These are phyloP conservation scores for Stachybotrys chartarum DNA, from an alignment of 2,329 filamentous ascomycete genomes.

Conservation along the genomic window DNA sequence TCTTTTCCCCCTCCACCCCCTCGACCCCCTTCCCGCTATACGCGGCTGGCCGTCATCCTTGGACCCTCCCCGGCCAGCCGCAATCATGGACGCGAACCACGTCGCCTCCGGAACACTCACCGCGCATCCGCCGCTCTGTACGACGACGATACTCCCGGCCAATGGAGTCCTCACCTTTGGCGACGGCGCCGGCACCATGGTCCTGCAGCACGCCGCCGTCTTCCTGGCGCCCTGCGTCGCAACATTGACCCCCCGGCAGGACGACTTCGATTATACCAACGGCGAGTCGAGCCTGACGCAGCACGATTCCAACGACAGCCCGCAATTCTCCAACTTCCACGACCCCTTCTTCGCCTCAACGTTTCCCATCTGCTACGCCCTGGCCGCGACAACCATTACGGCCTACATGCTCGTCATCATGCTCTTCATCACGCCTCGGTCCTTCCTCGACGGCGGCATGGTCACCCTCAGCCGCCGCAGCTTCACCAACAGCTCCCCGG, in stretches of 20 bases:
- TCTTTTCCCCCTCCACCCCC: neutral
- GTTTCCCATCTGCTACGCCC: slow-evolving; percentile 86
- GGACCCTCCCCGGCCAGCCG: slow-evolving; percentile 7
- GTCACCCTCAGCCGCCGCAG: slow-evolving; percentile 75
- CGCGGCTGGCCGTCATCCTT: slow-evolving; percentile 17
- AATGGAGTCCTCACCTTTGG: slow-evolving; percentile 41
- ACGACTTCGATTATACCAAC: slow-evolving; percentile 31
- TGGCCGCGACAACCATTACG: slow-evolving; percentile 84
- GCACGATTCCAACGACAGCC: slow-evolving; percentile 22
- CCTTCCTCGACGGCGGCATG: slow-evolving; percentile 79
- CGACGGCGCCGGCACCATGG: slow-evolving; percentile 44
- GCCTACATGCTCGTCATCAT: slow-evolving; percentile 91
- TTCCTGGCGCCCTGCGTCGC: slow-evolving; percentile 35
- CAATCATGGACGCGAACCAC: slow-evolving; percentile 15
- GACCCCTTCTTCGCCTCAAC: slow-evolving; percentile 93
- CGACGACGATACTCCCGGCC: slow-evolving; percentile 34
- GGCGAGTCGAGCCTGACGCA: slow-evolving; percentile 25
- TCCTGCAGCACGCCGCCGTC: slow-evolving; percentile 50
- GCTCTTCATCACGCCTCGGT: slow-evolving; percentile 89
- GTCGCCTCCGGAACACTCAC: slow-evolving; percentile 17
- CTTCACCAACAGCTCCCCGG: slow-evolving; percentile 75
- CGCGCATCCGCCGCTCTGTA: slow-evolving; percentile 26
- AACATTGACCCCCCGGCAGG: slow-evolving; percentile 13
- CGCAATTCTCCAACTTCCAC: slow-evolving; percentile 55
- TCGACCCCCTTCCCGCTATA: slow-evolving; percentile 8